Conservation (phyloP, 2,329 filamentous ascomycete genomes). For the Coniochaeta sp. region DNA sequence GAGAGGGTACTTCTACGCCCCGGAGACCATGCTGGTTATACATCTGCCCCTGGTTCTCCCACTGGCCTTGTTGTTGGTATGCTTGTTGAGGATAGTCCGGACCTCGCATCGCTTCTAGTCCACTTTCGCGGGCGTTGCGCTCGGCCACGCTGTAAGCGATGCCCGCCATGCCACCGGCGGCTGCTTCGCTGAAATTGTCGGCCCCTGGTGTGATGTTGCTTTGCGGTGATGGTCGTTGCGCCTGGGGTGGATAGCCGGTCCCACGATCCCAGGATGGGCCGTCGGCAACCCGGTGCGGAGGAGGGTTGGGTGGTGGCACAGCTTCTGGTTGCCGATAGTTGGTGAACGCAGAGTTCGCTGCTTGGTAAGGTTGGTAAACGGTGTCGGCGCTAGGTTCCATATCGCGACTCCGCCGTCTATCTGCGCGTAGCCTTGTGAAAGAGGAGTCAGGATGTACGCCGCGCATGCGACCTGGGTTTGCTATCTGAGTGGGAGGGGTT, state of each 20-base stretch:
- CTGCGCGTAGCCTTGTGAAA: constrained; percentile 24
- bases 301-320: constrained; percentile 17
- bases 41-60: constrained; percentile 8
- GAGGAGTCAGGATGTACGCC: constrained; percentile 27
- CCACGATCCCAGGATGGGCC: constrained; percentile 14
- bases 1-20: constrained; percentile 5
- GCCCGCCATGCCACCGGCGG: constrained; percentile 59
- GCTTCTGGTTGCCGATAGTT: constrained; percentile 13
- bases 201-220: constrained; percentile 50
- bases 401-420: constrained; percentile 23
- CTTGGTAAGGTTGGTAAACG: constrained; percentile 12
- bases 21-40: constrained; percentile 8
- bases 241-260: constrained; percentile 15
- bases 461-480: not conserved
- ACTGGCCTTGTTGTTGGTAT: constrained; percentile 15
- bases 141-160: constrained; percentile 61
- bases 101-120: constrained; percentile 50
- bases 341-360: constrained; percentile 13
- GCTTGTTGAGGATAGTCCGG: constrained; percentile 20
- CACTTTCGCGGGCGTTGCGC: constrained; percentile 56
- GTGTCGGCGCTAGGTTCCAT: constrained; percentile 7
- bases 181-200: constrained; percentile 58
- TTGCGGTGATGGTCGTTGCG: constrained; percentile 17
- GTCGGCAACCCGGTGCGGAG: constrained; percentile 12
- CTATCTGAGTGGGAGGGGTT: not conserved